Base-by-base conservation (phyloP, 208 protist species). In the Trypanosoma avium region DNA sequence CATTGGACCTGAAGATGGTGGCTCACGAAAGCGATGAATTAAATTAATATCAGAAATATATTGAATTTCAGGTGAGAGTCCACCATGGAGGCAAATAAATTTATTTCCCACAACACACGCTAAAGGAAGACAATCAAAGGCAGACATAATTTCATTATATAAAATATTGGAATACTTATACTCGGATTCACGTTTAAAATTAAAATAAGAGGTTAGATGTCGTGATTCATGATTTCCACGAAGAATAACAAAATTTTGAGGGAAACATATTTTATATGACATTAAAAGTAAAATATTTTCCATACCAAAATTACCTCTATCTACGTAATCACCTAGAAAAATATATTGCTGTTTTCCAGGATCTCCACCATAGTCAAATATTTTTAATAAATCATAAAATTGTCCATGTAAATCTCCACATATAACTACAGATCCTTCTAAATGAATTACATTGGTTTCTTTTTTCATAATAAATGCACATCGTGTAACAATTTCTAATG, bases 141-240 rank as follows among this genome's bases (percentile, higher is more conserved):
- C 88, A 1, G 74, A 77, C 90, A 97, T 95, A 35, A 98, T 90
- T 26, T 74, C 84, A 38, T 97, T 83, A 80, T 97, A 97, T 22
- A 97, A 73, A 12, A 65, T 61, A 12, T 81, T 60, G 1, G 86
- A 87, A 71, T 98, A 98, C 75, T 97, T 98, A 76, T 93, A 91
- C 70, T 86, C 61, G 33, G 94, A 95, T 76, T 99, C 97, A 19
- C 80, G 71, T 75, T 98, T 98, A 68, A 98, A 98, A 56, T 97
- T 98, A 68, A 99, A 99, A 73, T 98, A 98, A 19, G 96, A 94
- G 12, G 96, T 98, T 7, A 99, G 75, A 62, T 99, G 97, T n/a
- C 97, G 79, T 59, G 95, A 98, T 75, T 99, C 97, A 72, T 99
- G 98, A 77, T 99, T 99, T 38, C 98, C 98, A 61, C 98, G 89